Evolutionary conservation across 176 grass and related monocot species (phyloP).

Genomic region (Echinochloa phyllopogon): DNA sequence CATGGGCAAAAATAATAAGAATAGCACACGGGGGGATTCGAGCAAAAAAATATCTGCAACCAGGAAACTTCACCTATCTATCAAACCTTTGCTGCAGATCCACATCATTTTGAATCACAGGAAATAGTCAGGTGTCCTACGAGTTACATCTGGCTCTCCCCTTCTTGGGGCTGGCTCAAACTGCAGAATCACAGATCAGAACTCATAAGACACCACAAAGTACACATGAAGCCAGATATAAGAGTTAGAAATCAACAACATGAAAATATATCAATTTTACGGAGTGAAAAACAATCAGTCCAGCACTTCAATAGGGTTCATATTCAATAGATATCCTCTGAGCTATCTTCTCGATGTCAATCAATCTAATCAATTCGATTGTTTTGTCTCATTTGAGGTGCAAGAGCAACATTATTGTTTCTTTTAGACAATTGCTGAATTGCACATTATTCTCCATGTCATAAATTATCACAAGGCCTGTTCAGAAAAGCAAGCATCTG

Average conservation of each 20-base stretch:
- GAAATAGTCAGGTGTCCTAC: constrained; percentile 94
- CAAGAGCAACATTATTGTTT: background rate
- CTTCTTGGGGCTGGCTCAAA: constrained; percentile 92
- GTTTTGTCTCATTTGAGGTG: background rate
- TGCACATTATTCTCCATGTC: background rate
- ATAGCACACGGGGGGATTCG: constrained; percentile 39
- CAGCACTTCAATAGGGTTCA: background rate
- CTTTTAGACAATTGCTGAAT: background rate
- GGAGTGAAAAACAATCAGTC: background rate
- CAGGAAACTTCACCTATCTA: constrained; percentile 56
- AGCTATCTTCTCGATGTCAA: background rate
- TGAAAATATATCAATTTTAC: background rate
- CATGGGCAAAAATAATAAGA: constrained; percentile 56
- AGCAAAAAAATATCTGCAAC: constrained; percentile 59
- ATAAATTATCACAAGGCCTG: constrained; percentile 7
- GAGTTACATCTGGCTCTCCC: constrained; percentile 91
- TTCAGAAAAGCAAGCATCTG: background rate
- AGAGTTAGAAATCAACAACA: background rate
- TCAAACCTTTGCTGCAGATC: constrained; percentile 52
- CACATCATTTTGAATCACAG: constrained; percentile 58
- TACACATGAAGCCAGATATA: background rate
- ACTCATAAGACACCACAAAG: constrained; percentile 12
- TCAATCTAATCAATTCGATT: background rate
- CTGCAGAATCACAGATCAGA: constrained; percentile 44
- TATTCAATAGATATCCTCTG: background rate